phyloP scores from a whole-genome alignment of 2,329 filamentous ascomycete species.

The Trichoderma polysporum region DNA sequence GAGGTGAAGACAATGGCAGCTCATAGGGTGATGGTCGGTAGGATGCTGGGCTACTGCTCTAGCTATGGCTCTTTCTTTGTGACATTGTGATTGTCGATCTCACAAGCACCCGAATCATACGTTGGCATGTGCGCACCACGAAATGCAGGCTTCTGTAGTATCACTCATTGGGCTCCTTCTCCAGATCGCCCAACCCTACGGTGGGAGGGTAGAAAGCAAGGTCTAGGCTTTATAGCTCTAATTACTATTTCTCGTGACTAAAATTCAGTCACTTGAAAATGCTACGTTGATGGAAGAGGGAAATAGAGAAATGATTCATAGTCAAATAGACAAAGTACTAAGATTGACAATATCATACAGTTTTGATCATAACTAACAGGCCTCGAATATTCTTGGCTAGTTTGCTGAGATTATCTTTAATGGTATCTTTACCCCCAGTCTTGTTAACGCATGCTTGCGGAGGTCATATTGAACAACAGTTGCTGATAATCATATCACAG shows the following conservation, averaged over 20 bases:
- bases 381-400: no score
- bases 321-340: background rate
- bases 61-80: no score
- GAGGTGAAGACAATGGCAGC: no score
- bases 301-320: background rate
- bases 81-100: background rate
- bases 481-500: no score
- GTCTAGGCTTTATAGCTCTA: background rate
- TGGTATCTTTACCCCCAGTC: no score
- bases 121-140: background rate
- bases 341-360: background rate
- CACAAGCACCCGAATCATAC: background rate
- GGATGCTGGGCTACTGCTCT: background rate
- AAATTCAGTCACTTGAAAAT: no score
- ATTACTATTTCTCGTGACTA: background rate
- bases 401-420: no score
- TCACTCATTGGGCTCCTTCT: background rate
- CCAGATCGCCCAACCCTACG: background rate
- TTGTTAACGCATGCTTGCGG: no score
- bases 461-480: no score
- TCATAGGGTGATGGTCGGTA: no score
- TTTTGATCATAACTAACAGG: no score
- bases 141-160: background rate
- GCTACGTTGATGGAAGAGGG: background rate
- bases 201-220: background rate